A percentile compares a stretch with the other conserved stretches of the same genome.
These are phyloP conservation scores for Pichia thaimueangensis DNA, from an alignment of 805 yeast species.

Conservation along the genomic window DNA sequence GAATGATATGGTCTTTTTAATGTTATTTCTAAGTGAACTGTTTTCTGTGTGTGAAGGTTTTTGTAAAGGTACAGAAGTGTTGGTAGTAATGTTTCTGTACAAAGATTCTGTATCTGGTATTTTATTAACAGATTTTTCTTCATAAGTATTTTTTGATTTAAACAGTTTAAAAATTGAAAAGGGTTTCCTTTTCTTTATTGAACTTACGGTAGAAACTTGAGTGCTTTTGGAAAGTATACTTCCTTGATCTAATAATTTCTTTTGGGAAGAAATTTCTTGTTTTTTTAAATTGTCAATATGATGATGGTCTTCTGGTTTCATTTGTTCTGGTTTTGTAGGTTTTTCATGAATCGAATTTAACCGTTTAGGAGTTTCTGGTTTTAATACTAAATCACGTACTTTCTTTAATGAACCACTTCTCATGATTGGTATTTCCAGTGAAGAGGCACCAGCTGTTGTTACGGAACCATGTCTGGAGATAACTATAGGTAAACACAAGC, in stretches of 20 bases:
- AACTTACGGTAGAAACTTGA: neutral
- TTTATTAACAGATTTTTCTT: neutral
- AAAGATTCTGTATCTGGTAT: neutral
- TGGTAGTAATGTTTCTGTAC: neutral
- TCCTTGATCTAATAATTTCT: neutral
- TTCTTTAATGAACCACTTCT: constrained; percentile 10
- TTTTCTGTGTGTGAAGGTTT: no score
- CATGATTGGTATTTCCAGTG: neutral
- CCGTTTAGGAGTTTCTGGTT: neutral
- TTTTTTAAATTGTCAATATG: no score
- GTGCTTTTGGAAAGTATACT: constrained; percentile 3
- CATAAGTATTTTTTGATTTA: constrained; percentile 1
- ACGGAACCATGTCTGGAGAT: constrained; percentile 1
- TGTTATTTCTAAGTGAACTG: no score
- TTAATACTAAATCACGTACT: constrained; percentile 2
- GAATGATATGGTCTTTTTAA: neutral
- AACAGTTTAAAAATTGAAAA: constrained; percentile 10
- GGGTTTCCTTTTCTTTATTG: neutral
- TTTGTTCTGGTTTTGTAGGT: neutral
- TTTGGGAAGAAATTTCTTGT: no score
- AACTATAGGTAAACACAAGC: neutral
- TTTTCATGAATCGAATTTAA: neutral
- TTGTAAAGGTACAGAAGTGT: no score
- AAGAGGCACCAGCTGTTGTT: neutral
- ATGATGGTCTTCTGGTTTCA: neutral